Conservation (phyloP, 192 early-diverging fungal genomes). For the Entomortierella beljakovae region DNA sequence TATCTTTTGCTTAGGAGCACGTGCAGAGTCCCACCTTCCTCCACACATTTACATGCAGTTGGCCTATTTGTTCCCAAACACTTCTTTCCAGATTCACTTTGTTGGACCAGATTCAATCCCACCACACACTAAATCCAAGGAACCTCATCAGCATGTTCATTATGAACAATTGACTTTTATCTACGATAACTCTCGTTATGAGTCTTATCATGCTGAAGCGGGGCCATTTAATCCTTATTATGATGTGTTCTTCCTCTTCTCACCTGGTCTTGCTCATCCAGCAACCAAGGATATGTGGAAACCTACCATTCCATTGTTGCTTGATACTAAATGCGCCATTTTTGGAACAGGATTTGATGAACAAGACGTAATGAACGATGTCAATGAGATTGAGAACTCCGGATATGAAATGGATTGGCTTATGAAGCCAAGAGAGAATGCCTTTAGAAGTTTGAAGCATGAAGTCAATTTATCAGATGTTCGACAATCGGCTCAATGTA, state of each 20-base stretch:
- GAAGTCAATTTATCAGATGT: slow-evolving; percentile 80
- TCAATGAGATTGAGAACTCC: slow-evolving; percentile 53
- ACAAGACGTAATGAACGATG: slow-evolving; percentile 70
- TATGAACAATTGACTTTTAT: slow-evolving; percentile 75
- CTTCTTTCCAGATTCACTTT: slow-evolving; percentile 83
- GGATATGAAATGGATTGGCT: slow-evolving; percentile 77
- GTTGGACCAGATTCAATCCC: slow-evolving; percentile 80
- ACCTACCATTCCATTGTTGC: slow-evolving; percentile 70
- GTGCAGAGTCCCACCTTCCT: slow-evolving; percentile 82
- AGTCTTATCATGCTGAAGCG: slow-evolving; percentile 66
- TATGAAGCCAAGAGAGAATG: slow-evolving; percentile 74
- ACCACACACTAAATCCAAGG: slow-evolving; percentile 48
- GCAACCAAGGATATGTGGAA: slow-evolving; percentile 71
- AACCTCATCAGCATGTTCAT: slow-evolving; percentile 40
- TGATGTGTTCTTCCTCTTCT: slow-evolving; percentile 84
- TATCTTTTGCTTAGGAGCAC: slow-evolving; percentile 76
- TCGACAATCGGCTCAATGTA: slow-evolving; percentile 76
- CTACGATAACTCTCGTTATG: slow-evolving; percentile 75
- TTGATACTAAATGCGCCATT: slow-evolving; percentile 83
- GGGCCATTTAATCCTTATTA: slow-evolving; percentile 82
- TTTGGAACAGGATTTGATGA: slow-evolving; percentile 84
- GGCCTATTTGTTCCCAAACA: slow-evolving; percentile 76
- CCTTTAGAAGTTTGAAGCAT: slow-evolving; percentile 76
- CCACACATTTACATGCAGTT: slow-evolving; percentile 80
- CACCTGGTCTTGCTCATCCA: slow-evolving; percentile 77